These are phyloP conservation scores for Euphorbia celastroides DNA, from an alignment of 441 rosid genomes.

Conservation along the genomic window DNA sequence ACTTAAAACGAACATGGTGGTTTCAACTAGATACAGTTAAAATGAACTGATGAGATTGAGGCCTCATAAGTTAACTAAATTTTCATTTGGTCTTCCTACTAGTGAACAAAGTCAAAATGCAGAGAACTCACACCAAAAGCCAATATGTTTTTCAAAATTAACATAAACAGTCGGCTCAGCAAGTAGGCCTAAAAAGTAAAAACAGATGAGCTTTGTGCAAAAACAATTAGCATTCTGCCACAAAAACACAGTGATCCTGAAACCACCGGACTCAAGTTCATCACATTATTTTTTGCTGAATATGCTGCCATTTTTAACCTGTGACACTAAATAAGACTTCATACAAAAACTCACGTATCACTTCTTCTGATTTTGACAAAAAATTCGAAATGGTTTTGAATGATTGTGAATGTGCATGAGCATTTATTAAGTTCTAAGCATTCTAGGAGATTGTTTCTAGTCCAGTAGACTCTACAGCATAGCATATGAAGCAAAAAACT, in stretches of 20 bases:
- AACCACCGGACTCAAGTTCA: neutral
- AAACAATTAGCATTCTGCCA: neutral
- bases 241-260: neutral
- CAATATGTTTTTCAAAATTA: neutral
- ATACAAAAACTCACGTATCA: neutral
- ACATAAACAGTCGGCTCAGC: neutral
- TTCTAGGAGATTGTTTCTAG: neutral
- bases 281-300: neutral
- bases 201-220: neutral
- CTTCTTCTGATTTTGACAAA: neutral
- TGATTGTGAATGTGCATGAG: neutral
- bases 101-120: neutral
- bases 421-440: neutral
- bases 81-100: neutral
- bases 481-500: neutral
- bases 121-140: neutral
- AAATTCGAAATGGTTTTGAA: neutral
- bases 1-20: neutral
- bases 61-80: neutral
- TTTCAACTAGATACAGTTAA: slow-evolving; percentile 1
- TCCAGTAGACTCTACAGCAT: neutral
- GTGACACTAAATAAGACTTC: neutral
- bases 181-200: neutral
- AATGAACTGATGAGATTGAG: neutral
- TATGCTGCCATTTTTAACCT: neutral